phyloP scores from a whole-genome alignment of 1,284 basidiomycete species.

The Boletus sp. region DNA sequence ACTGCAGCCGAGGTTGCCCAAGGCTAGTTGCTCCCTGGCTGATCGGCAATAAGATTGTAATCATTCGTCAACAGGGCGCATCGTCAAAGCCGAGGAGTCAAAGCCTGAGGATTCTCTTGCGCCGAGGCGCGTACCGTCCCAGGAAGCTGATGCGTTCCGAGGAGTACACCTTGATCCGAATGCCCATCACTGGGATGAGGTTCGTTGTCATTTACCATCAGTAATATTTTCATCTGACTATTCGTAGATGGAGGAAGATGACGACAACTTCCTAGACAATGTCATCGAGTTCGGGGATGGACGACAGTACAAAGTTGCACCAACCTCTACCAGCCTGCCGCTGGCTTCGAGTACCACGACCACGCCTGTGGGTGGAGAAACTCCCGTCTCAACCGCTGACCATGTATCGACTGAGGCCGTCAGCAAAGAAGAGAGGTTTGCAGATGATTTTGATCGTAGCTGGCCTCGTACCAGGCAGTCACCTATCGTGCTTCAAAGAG shows the following conservation, averaged over 20 bases:
- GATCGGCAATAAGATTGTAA: conserved; percentile 8
- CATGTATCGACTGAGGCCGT: conserved; percentile 32
- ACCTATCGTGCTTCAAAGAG: conserved; percentile 40
- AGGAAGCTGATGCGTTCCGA: conserved; percentile 87
- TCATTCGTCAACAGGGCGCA: conserved; percentile 18
- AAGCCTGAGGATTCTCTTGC: conserved; percentile 36
- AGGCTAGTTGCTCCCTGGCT: conserved; percentile 42
- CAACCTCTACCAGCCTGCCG: conserved; percentile 37
- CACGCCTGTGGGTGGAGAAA: conserved; percentile 16
- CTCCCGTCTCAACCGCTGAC: conserved; percentile 23
- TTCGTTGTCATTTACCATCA: conserved; percentile 39
- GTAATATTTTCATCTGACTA: conserved; percentile 9
- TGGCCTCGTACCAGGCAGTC: conserved; percentile 72
- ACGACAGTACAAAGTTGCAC: conserved; percentile 76
- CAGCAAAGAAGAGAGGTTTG: conserved; percentile 75
- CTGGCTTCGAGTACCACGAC: conserved; percentile 13
- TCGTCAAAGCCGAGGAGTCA: conserved; percentile 26
- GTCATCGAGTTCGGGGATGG: conserved; percentile 94
- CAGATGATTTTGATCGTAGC: conserved; percentile 81
- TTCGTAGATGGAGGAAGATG: conserved; percentile 79
- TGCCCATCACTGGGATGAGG: conserved; percentile 94
- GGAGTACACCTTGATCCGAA: conserved; percentile 90
- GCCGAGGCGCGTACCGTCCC: conserved; percentile 52
- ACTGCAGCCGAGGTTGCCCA: conserved; percentile 89
- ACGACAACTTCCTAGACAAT: conserved; percentile 83